phyloP scores from a whole-genome alignment of 441 rosid species.

The Adansonia grandidieri region DNA sequence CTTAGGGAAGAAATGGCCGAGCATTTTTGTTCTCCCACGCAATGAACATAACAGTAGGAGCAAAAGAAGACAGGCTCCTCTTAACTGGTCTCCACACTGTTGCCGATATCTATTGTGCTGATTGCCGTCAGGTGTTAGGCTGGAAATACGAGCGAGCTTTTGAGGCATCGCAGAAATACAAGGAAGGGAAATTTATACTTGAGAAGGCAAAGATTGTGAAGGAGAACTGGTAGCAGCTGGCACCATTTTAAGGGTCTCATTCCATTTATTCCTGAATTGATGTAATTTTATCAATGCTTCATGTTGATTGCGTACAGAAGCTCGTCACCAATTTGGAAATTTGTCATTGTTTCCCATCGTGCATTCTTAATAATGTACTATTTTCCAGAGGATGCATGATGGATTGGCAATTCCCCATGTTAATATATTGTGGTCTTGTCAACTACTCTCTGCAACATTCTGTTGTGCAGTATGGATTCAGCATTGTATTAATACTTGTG shows the following conservation, averaged over 20 bases:
- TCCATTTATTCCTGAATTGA: background rate
- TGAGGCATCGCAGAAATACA: slow-evolving; percentile 75
- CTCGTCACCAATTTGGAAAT: slow-evolving; percentile 16
- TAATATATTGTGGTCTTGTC: slow-evolving; percentile 23
- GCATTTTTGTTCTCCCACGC: slow-evolving; percentile 88
- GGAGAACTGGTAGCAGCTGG: slow-evolving; percentile 71
- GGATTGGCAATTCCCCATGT: slow-evolving; percentile 20
- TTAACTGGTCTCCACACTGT: slow-evolving; percentile 83
- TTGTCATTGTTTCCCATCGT: slow-evolving; percentile 19
- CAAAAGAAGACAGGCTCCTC: slow-evolving; percentile 73
- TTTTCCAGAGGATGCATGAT: slow-evolving; percentile 16
- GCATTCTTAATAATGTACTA: slow-evolving; percentile 24
- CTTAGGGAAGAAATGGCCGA: slow-evolving; percentile 80
- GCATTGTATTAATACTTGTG: background rate
- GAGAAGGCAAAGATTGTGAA: slow-evolving; percentile 80
- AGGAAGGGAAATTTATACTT: slow-evolving; percentile 84
- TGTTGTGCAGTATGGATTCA: background rate
- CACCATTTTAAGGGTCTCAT: background rate
- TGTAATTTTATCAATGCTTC: slow-evolving; percentile 19
- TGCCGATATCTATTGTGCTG: slow-evolving; percentile 70
- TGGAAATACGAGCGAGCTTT: slow-evolving; percentile 91
- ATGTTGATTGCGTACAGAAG: slow-evolving; percentile 28
- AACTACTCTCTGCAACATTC: background rate
- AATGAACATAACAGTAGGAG: slow-evolving; percentile 68
- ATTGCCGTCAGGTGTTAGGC: slow-evolving; percentile 74